A percentile compares a stretch with the other conserved stretches of the same genome.
Evolutionary conservation across 345 rosid genomes (phyloP).

Genomic region (Syzygium oleosum): DNA sequence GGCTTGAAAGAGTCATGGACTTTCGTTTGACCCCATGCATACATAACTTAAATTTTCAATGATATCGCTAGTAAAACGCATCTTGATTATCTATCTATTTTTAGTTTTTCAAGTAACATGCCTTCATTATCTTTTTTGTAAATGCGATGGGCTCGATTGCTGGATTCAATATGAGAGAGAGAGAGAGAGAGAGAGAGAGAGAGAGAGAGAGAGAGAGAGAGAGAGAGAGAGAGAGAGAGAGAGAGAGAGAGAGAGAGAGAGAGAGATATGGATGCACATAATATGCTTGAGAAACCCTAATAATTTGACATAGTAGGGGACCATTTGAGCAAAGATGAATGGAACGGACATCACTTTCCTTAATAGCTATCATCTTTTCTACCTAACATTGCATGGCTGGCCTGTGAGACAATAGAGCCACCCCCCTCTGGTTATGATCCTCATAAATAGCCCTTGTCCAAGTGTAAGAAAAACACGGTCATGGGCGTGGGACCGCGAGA

Average conservation of each 20-base stretch:
- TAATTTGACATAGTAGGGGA: background rate
- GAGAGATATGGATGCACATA: background rate
- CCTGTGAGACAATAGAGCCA: background rate
- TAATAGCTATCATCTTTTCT: background rate
- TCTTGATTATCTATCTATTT: background rate
- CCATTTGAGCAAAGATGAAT: background rate
- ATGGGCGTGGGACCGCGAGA: background rate
- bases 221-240: background rate
- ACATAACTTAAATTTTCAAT: background rate
- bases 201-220: background rate
- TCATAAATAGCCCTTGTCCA: slow-evolving; percentile 12
- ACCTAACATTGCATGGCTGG: slow-evolving; percentile 23
- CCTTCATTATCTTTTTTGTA: background rate
- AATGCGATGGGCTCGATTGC: background rate
- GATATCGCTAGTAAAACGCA: background rate
- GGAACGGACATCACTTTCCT: background rate
- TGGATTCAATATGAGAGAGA: background rate
- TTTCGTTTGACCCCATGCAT: background rate
- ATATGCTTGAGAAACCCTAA: background rate
- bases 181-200: background rate
- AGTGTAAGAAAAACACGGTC: background rate
- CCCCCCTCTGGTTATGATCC: slow-evolving; percentile 13
- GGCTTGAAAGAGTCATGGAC: background rate
- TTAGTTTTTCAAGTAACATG: background rate
- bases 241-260: background rate